Evolutionary conservation across 163 green algal species (phyloP).

Genomic region (Chlamydomonas reinhardtii): DNA sequence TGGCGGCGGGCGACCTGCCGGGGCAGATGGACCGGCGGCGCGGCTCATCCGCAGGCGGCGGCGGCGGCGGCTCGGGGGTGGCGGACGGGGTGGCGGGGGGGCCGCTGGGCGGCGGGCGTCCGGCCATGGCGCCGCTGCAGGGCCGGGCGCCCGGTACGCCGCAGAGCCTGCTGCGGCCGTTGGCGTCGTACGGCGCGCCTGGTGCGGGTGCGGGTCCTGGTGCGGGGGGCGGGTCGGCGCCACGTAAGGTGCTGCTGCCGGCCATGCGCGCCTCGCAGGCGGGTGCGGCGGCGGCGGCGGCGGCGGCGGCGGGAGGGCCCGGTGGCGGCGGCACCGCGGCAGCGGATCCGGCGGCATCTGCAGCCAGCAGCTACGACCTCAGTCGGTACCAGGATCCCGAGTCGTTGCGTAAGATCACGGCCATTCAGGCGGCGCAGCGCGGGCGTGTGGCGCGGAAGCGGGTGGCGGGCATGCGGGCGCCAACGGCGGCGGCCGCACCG

Average conservation of each 20-base stretch:
- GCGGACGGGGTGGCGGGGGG: not conserved
- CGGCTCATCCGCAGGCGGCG: not conserved
- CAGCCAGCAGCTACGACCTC: not conserved
- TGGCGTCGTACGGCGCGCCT: not conserved
- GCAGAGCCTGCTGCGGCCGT: slow-evolving; percentile 33
- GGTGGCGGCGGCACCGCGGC: too few relatives aligned
- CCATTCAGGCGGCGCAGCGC: not conserved
- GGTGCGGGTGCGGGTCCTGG: not conserved
- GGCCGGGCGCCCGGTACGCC: not conserved
- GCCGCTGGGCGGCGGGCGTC: not conserved
- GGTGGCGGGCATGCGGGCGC: not conserved
- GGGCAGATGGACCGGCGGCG: not conserved
- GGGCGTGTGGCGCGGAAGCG: not conserved
- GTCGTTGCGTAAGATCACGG: not conserved
- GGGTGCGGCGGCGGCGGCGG: too few relatives aligned
- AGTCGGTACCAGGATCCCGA: slow-evolving; percentile 4
- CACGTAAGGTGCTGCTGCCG: too few relatives aligned
- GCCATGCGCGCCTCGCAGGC: too few relatives aligned
- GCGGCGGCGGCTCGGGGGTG: not conserved
- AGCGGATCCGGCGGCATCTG: too few relatives aligned
- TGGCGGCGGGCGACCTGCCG: not conserved
- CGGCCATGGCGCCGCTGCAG: not conserved
- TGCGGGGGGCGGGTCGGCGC: too few relatives aligned
- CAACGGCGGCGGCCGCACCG: not conserved
- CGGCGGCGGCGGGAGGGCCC: too few relatives aligned